phyloP scores from a whole-genome alignment of 176 grass and related monocot species.

The Oryza punctata region DNA sequence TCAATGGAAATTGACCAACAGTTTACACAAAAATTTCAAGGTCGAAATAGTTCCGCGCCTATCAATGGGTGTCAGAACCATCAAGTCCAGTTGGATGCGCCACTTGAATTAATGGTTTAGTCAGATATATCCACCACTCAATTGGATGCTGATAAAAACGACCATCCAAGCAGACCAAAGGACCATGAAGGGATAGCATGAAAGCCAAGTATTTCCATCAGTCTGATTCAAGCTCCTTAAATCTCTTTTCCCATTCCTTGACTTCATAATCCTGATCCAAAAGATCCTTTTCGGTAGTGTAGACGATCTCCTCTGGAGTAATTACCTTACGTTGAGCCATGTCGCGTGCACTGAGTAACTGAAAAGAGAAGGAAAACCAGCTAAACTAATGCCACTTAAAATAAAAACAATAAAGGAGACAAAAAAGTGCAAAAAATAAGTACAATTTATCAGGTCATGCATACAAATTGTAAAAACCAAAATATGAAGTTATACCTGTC shows the following conservation, averaged over 20 bases:
- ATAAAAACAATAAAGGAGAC: conserved; percentile 16
- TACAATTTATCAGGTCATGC: conserved; percentile 10
- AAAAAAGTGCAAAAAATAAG: conserved; percentile 16
- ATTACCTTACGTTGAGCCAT: conserved; percentile 81
- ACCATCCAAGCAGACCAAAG: conserved; percentile 32
- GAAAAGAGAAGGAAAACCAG: conserved; percentile 36
- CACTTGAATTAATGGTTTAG: conserved; percentile 13
- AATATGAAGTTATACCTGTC: neutral
- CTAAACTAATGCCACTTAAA: conserved; percentile 26
- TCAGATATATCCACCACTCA: conserved; percentile 39
- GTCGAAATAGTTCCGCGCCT: neutral
- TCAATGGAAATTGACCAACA: conserved; percentile 15
- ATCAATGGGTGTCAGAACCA: conserved; percentile 27
- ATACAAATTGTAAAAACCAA: neutral
- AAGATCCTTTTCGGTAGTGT: conserved; percentile 75
- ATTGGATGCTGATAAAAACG: conserved; percentile 31
- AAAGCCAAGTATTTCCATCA: conserved; percentile 45
- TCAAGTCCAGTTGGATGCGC: conserved; percentile 19
- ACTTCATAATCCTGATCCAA: conserved; percentile 89
- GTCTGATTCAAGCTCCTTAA: conserved; percentile 70
- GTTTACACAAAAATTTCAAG: conserved; percentile 37
- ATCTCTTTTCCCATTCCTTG: conserved; percentile 80
- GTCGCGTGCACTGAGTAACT: conserved; percentile 88
- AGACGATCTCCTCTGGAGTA: conserved; percentile 75
- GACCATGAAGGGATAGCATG: conserved; percentile 27